Evolutionary conservation across 2,329 filamentous ascomycete species (phyloP), one percentile per base, ranked within the genome.

Genomic region (Aureobasidium sp.): DNA sequence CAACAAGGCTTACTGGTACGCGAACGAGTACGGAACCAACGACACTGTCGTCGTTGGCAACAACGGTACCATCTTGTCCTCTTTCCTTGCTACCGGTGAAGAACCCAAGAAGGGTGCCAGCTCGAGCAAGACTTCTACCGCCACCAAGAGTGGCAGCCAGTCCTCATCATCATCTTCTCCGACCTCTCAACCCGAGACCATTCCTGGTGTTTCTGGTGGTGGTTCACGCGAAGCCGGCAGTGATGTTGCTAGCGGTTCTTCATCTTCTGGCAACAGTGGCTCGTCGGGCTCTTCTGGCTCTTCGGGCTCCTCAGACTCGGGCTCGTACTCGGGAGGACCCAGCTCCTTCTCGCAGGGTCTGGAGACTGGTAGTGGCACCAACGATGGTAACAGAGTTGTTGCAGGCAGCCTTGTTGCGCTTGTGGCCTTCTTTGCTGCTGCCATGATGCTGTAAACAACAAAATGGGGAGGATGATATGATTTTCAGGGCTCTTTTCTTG

Each of bases 61-160:
- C 73, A 85, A 91, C 71, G 72, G 79, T 54, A 94, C 91, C 53
- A 77, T 90, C 13, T 81, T 99, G 31, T 86, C 84, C 65, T 94
- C 89, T 25, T 83, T 97, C 64, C 77, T 85, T 57, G 92, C 85
- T n/a, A 90, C 88, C 1, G 94, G 94, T 57, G 80, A 86, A 43
- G 81, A 97, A 70, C 89, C 79, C 17, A 76, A 77, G 23, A 77
- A 78, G 43, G 72, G 75, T 54, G 72, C 77, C 11, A 63, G 63
- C 23, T 66, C 64, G 15, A 47, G 65, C 6, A 65, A 69, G 13
- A 66, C 67, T 35, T 65, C 69, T 0, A 66, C 69, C 33, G 67
- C 67, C 25, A 68, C 70, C 15, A 65, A 66, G 60, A 65, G 64
- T 29, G 63, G 66, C 19, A 31, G 9, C 40, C 45, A 57, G 19